phyloP scores from a whole-genome alignment of 78 protist species.

The Cavenderia fasciculata region DNA sequence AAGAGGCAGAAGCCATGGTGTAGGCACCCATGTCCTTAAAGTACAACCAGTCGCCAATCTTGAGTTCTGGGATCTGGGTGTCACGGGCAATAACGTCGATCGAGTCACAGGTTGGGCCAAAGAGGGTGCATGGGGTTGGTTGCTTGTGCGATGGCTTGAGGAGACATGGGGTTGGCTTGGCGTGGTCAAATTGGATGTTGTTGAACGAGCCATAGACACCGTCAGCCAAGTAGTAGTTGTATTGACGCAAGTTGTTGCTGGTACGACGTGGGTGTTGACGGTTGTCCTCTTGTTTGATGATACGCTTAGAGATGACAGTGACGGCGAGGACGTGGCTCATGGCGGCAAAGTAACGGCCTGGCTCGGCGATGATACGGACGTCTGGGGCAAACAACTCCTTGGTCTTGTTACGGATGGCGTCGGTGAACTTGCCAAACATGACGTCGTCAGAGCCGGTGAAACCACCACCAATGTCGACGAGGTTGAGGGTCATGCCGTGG shows the following conservation, averaged over 20 bases:
- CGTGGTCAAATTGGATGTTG: slow-evolving; percentile 94
- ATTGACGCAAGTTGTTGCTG: slow-evolving; percentile 63
- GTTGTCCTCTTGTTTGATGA: slow-evolving; percentile 62
- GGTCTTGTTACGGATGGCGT: slow-evolving; percentile 81
- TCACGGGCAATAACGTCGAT: slow-evolving; percentile 89
- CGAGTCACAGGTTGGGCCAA: slow-evolving; percentile 99
- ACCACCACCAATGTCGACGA: slow-evolving; percentile 99
- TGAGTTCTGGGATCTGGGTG: slow-evolving; percentile 87
- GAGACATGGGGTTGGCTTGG: slow-evolving; percentile 46
- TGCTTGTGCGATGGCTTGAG: slow-evolving; percentile 42
- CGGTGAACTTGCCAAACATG: slow-evolving; percentile 52
- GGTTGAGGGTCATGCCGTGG: slow-evolving; percentile 62
- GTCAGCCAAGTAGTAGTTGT: slow-evolving; percentile 92
- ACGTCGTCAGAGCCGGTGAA: slow-evolving; percentile 91
- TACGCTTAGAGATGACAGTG: slow-evolving; percentile 85
- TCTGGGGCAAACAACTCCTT: slow-evolving; percentile 85
- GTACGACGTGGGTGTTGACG: slow-evolving; percentile 80
- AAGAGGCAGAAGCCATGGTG: slow-evolving; percentile 93
- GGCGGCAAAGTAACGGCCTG: slow-evolving; percentile 95
- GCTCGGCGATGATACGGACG: slow-evolving; percentile 96
- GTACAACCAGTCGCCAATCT: slow-evolving; percentile 95
- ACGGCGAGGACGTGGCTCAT: slow-evolving; percentile 85
- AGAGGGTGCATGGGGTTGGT: slow-evolving; percentile 85
- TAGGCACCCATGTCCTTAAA: slow-evolving; percentile 97
- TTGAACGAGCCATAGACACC: slow-evolving; percentile 97